These are phyloP conservation scores for Fusarium tuaranense DNA, from an alignment of 2,329 filamentous ascomycete species.

Conservation along the genomic window DNA sequence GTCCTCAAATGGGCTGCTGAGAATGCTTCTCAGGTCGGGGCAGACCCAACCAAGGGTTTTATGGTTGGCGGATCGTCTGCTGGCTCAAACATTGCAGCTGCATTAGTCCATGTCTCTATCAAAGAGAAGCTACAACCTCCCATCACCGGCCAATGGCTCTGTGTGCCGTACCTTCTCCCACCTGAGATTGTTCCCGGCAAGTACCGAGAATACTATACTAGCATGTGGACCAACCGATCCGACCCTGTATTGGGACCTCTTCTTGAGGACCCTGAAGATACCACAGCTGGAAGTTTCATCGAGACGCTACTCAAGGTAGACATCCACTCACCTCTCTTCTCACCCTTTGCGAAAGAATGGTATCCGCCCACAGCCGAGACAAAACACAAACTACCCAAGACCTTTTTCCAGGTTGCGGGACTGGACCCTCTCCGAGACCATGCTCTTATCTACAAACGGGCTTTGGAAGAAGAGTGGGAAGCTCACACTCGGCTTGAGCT, in stretches of 20 bases:
- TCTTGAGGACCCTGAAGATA: background rate
- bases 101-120: background rate
- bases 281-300: background rate
- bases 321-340: background rate
- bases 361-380: background rate
- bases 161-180: background rate
- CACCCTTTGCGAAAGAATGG: background rate
- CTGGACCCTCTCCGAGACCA: background rate
- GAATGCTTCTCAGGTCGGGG: background rate
- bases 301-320: background rate
- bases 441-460: background rate
- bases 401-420: background rate
- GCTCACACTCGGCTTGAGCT: background rate
- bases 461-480: background rate
- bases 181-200: background rate
- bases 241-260: background rate
- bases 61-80: background rate
- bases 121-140: background rate
- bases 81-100: background rate
- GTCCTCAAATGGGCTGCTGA: slow-evolving; percentile 3
- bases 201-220: background rate
- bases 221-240: background rate
- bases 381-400: background rate
- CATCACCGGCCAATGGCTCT: background rate
- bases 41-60: background rate